Evolutionary conservation across 2,329 filamentous ascomycete genomes (phyloP).

Genomic region (Geosmithia putterillii): DNA sequence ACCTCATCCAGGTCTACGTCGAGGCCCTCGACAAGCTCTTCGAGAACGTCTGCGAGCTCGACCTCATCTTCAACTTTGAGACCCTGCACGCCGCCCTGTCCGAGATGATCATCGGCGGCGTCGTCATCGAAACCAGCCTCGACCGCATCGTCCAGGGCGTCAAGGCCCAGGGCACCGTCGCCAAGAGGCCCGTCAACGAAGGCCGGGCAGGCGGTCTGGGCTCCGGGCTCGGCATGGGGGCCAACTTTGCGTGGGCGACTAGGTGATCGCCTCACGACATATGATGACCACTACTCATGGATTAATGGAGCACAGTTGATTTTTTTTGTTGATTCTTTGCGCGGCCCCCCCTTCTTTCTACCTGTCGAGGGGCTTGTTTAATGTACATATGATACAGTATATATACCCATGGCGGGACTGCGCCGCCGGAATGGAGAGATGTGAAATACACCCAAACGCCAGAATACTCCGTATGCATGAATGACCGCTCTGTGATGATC

Average conservation of each 20-base stretch:
- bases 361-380: too few relatives aligned
- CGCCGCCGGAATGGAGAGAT: background rate
- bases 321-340: background rate
- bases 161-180: conserved; percentile 60
- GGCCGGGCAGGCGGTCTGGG: conserved; percentile 33
- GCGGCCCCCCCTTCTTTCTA: too few relatives aligned
- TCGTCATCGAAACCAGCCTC: conserved; percentile 84
- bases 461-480: conserved; percentile 1
- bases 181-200: conserved; percentile 70
- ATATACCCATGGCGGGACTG: conserved; percentile 1
- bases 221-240: conserved; percentile 41
- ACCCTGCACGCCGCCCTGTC: conserved; percentile 80
- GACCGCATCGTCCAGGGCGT: conserved; percentile 84
- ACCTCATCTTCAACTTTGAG: conserved; percentile 98
- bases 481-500: background rate
- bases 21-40: conserved; percentile 91
- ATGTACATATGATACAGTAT: background rate
- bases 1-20: conserved; percentile 96
- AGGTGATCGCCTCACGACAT: conserved; percentile 13
- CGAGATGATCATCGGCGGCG: conserved; percentile 92
- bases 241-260: conserved; percentile 43
- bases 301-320: too few relatives aligned
- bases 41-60: conserved; percentile 96
- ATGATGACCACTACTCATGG: too few relatives aligned
- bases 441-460: conserved; percentile 2